Evolutionary conservation across 495 filamentous ascomycete species (phyloP).

Genomic region (Lepraria neglecta): DNA sequence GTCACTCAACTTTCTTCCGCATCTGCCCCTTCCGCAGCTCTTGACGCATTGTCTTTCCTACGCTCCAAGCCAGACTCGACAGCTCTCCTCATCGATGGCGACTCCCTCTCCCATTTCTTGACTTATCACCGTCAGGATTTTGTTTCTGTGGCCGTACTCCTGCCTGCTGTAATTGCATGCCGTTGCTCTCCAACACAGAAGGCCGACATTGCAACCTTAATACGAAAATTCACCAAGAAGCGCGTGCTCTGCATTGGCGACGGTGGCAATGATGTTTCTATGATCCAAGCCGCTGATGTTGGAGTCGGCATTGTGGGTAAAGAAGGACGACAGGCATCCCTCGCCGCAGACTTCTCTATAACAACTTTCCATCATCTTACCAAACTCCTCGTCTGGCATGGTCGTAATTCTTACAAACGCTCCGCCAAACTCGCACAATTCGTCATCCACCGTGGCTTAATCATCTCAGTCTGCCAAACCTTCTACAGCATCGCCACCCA

Average conservation of each 20-base stretch:
- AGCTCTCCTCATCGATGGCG: conserved; percentile 90
- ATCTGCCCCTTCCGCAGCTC: conserved; percentile 52
- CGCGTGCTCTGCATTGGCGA: conserved; percentile 95
- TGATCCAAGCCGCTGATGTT: conserved; percentile 98
- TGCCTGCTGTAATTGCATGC: conserved; percentile 92
- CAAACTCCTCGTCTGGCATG: conserved; percentile 96
- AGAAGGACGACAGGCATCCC: conserved; percentile 87
- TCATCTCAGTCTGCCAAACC: conserved; percentile 92
- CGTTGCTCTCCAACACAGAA: conserved; percentile 97
- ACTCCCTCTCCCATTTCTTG: conserved; percentile 77
- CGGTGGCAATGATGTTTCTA: conserved; percentile 96
- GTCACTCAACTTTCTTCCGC: conserved; percentile 59
- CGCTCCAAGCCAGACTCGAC: conserved; percentile 76
- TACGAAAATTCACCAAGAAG: conserved; percentile 86
- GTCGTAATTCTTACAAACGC: conserved; percentile 92
- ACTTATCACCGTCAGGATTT: conserved; percentile 75
- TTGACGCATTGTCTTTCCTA: conserved; percentile 80
- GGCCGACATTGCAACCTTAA: conserved; percentile 84
- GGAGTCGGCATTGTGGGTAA: conserved; percentile 98
- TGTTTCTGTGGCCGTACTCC: conserved; percentile 76
- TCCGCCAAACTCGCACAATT: conserved; percentile 95
- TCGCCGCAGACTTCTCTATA: conserved; percentile 95
- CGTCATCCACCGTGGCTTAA: conserved; percentile 93
- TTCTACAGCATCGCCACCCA: conserved; percentile 90
- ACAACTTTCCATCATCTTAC: conserved; percentile 93